Percentiles rank a stretch among this genome's conserved stretches.
Evolutionary conservation across 768 basidiomycete genomes (phyloP).

Genomic region (Cystofilobasidium capitatum): DNA sequence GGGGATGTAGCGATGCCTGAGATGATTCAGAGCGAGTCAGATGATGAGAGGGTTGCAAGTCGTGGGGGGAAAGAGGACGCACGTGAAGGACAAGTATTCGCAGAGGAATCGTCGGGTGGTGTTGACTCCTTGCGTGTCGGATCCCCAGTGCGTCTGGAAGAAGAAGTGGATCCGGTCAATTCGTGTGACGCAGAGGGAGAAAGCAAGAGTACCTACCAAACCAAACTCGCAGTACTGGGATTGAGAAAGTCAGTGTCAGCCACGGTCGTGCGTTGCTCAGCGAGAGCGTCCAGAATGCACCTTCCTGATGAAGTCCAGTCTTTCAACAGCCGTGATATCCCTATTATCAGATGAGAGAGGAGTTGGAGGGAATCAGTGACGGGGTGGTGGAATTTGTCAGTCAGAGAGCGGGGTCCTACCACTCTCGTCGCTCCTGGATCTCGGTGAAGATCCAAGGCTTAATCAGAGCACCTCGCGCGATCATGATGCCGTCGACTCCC

Average conservation of each 20-base stretch:
- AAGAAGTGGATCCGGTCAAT: background rate
- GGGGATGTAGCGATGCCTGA: slow-evolving; percentile 74
- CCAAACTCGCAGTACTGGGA: slow-evolving; percentile 19
- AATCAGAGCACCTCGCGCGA: slow-evolving; percentile 86
- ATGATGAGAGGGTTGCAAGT: background rate
- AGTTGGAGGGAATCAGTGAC: too few species aligned
- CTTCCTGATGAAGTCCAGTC: slow-evolving; percentile 66
- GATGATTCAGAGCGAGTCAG: background rate
- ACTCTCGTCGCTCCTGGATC: slow-evolving; percentile 80
- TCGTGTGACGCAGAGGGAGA: background rate
- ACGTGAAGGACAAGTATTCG: slow-evolving; percentile 86
- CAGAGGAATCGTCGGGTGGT: slow-evolving; percentile 85
- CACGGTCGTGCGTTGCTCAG: too few species aligned
- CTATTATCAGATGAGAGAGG: background rate
- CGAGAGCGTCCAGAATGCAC: slow-evolving; percentile 41
- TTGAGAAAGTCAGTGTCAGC: too few species aligned
- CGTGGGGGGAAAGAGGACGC: background rate
- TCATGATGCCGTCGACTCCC: slow-evolving; percentile 91
- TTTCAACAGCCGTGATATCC: slow-evolving; percentile 79
- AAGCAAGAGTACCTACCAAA: slow-evolving; percentile 11
- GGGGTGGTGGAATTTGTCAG: too few species aligned
- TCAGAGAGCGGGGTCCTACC: too few species aligned
- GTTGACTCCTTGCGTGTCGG: slow-evolving; percentile 59
- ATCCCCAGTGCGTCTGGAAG: slow-evolving; percentile 53
- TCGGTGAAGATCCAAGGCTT: slow-evolving; percentile 55